Conservation (phyloP, 2,329 filamentous ascomycete species). For the Monosporascus sp. region DNA sequence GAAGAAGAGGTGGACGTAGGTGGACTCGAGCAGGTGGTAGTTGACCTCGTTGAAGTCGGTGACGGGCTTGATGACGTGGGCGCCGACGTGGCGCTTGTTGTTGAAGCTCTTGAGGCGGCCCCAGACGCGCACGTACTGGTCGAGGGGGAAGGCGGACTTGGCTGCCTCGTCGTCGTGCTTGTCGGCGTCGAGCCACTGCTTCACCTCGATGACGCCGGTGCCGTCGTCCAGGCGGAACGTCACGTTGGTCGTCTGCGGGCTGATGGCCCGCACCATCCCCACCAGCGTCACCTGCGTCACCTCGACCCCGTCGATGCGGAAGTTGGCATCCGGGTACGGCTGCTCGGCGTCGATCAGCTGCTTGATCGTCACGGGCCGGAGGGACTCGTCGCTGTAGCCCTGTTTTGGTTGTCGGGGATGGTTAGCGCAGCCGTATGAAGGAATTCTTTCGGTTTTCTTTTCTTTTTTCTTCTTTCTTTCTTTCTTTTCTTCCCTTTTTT, state of each 20-base stretch:
- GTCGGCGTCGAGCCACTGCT: slow-evolving; percentile 73
- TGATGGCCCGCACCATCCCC: slow-evolving; percentile 84
- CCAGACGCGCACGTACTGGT: slow-evolving; percentile 80
- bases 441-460: not conserved
- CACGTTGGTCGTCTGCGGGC: slow-evolving; percentile 81
- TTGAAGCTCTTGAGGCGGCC: slow-evolving; percentile 80
- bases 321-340: slow-evolving; percentile 66
- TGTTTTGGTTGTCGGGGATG: slow-evolving; percentile 20
- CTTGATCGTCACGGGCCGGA: slow-evolving; percentile 93
- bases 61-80: slow-evolving; percentile 75
- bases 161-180: slow-evolving; percentile 40
- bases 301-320: slow-evolving; percentile 74
- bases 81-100: slow-evolving; percentile 75
- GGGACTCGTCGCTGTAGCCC: slow-evolving; percentile 72
- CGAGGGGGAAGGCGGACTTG: slow-evolving; percentile 56
- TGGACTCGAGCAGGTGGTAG: slow-evolving; percentile 86
- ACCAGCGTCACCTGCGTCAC: slow-evolving; percentile 78
- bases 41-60: slow-evolving; percentile 87
- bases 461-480: no score
- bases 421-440: not conserved
- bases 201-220: slow-evolving; percentile 86
- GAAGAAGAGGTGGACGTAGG: slow-evolving; percentile 81
- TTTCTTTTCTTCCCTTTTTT: not conserved
- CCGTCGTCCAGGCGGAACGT: slow-evolving; percentile 94
- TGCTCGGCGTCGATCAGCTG: slow-evolving; percentile 82